Conservation (phyloP, 1,284 basidiomycete species). For the Ustilago bromivora region DNA sequence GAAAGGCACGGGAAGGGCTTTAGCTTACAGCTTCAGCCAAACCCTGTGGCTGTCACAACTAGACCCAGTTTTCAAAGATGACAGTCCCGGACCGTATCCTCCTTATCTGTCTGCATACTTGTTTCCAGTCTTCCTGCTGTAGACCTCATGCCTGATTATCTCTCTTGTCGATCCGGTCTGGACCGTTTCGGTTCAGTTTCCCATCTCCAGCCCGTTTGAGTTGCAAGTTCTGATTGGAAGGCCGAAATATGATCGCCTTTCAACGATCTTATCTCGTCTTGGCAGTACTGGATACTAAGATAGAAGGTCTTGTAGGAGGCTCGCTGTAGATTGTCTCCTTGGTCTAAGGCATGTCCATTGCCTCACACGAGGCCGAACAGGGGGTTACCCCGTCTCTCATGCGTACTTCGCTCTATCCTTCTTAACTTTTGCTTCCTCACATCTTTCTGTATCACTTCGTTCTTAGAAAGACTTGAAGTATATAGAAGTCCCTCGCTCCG, state of each 20-base stretch:
- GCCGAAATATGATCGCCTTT: neutral
- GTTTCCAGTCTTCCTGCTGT: neutral
- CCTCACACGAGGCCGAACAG: neutral
- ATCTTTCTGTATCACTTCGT: neutral
- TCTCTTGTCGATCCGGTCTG: neutral
- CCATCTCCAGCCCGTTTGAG: conserved; percentile 3
- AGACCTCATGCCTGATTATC: conserved; percentile 1
- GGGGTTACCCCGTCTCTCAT: too few relatives aligned
- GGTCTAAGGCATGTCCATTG: neutral
- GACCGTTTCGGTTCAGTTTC: conserved; percentile 1
- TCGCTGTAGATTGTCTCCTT: neutral
- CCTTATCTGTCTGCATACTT: neutral
- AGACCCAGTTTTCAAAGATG: neutral
- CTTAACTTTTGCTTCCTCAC: neutral
- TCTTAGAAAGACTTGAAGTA: neutral
- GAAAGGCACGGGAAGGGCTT: neutral
- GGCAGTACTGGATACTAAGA: neutral
- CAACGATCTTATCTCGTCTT: conserved; percentile 13
- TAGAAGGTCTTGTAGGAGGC: conserved; percentile 8
- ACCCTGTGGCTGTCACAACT: neutral
- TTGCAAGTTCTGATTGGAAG: conserved; percentile 7
- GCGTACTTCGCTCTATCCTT: neutral
- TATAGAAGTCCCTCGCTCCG: neutral
- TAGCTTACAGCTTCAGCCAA: neutral
- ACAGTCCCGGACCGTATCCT: neutral